Evolutionary conservation across 1,139 yeast genomes (phyloP).

Genomic region (Yamadazyma diospyri): DNA sequence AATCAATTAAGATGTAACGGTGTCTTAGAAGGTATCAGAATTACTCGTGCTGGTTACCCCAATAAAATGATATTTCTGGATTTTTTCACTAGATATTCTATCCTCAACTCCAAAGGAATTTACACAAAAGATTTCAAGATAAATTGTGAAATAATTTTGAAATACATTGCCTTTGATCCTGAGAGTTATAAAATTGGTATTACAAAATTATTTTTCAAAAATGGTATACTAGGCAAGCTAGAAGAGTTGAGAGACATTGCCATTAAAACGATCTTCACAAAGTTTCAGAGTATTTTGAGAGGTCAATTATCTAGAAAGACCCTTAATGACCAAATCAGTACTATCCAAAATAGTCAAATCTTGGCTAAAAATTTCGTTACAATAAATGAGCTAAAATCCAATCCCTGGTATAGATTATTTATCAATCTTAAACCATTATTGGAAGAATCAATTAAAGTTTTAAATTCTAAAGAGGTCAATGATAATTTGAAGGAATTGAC

Average conservation of each 20-base stretch:
- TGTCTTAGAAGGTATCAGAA: conserved; percentile 95
- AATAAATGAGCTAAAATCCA: conserved; percentile 48
- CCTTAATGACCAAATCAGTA: conserved; percentile 50
- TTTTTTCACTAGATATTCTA: conserved; percentile 70
- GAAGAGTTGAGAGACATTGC: conserved; percentile 75
- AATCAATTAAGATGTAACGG: conserved; percentile 96
- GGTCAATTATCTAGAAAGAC: conserved; percentile 59
- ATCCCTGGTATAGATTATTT: conserved; percentile 81
- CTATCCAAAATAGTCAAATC: conserved; percentile 68
- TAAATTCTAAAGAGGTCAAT: conserved; percentile 53
- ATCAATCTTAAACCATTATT: conserved; percentile 73
- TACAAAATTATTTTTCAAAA: conserved; percentile 88
- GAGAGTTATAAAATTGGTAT: conserved; percentile 73
- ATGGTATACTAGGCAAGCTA: conserved; percentile 86
- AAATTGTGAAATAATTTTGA: conserved; percentile 66
- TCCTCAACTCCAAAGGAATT: conserved; percentile 48
- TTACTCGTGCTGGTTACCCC: conserved; percentile 96
- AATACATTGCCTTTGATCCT: conserved; percentile 56
- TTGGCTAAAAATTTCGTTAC: conserved; percentile 60
- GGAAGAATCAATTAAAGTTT: conserved; percentile 59
- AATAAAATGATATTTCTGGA: conserved; percentile 84
- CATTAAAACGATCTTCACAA: conserved; percentile 53
- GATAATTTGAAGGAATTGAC: conserved; percentile 41
- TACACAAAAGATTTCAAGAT: conserved; percentile 54
- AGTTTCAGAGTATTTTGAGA: conserved; percentile 64